These are phyloP conservation scores for Naegleria gruberi DNA, from an alignment of 208 protist genomes.

Conservation along the genomic window DNA sequence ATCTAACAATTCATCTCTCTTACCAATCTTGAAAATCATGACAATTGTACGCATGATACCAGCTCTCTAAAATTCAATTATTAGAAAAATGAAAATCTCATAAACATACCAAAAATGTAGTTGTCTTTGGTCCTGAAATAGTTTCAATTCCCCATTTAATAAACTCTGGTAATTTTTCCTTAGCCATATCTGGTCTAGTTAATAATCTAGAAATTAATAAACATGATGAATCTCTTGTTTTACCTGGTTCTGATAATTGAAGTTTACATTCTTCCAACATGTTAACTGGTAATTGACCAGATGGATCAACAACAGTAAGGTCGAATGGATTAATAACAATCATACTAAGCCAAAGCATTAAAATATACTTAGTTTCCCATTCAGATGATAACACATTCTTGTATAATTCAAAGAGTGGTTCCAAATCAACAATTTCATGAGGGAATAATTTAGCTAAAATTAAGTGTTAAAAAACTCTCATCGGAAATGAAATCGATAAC, in stretches of 20 bases:
- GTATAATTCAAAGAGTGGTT: conserved; percentile 1
- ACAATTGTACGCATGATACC: conserved; percentile 73
- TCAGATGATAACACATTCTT: background rate
- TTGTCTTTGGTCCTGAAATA: background rate
- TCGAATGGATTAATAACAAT: conserved; percentile 90
- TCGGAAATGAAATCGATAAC: background rate
- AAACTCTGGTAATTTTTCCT: conserved; percentile 38
- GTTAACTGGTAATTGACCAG: conserved; percentile 54
- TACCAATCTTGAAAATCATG: conserved; percentile 78
- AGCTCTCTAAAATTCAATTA: background rate
- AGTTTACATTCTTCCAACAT: conserved; percentile 58
- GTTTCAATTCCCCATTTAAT: conserved; percentile 28
- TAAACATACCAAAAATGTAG: conserved; percentile 38
- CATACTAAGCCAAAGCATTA: conserved; percentile 91
- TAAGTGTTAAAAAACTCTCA: conserved; percentile 28
- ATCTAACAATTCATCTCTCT: conserved; percentile 62
- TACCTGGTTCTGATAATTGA: conserved; percentile 67
- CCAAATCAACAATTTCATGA: conserved; percentile 18
- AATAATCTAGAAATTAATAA: conserved; percentile 73
- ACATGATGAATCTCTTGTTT: conserved; percentile 75
- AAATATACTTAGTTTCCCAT: conserved; percentile 89
- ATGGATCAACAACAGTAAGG: conserved; percentile 73
- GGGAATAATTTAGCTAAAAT: background rate
- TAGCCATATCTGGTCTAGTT: conserved; percentile 48
- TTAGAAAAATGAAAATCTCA: background rate